These are phyloP conservation scores for Verticillium klebahnii DNA, from an alignment of 2,329 filamentous ascomycete genomes.

Conservation along the genomic window DNA sequence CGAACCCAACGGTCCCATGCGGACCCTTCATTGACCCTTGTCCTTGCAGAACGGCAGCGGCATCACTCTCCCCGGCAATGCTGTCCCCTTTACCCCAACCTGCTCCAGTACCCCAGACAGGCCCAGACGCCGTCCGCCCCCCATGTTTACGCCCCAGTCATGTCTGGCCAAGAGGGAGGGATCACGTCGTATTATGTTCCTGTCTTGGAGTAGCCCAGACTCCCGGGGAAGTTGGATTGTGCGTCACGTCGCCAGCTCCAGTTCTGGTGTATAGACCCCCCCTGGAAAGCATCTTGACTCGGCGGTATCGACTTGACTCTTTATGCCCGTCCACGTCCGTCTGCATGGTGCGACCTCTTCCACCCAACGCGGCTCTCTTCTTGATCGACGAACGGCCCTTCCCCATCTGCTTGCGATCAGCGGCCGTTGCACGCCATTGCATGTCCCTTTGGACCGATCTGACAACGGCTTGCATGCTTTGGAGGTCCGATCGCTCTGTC, in stretches of 20 bases:
- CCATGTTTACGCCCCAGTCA: neutral
- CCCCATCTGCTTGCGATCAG: neutral
- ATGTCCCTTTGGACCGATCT: neutral
- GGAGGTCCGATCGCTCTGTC: neutral
- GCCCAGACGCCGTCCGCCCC: neutral
- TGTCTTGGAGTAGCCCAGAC: neutral
- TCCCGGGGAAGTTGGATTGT: neutral
- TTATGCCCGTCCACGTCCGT: neutral
- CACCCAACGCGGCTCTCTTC: neutral
- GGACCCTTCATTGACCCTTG: neutral
- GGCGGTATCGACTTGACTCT: neutral
- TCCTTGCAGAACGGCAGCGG: neutral
- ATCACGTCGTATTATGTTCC: neutral
- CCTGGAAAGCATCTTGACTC: neutral
- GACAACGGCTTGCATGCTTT: neutral
- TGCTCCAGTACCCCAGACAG: neutral
- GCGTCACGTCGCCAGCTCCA: neutral
- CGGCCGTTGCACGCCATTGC: neutral
- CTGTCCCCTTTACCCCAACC: neutral
- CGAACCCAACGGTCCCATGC: neutral
- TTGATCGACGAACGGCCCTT: neutral
- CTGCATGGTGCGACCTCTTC: neutral
- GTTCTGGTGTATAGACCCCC: neutral
- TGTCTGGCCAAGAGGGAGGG: neutral
- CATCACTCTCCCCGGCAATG: neutral